These are phyloP conservation scores for Ascochyta koolunga DNA, from an alignment of 2,329 filamentous ascomycete species.

Conservation along the genomic window DNA sequence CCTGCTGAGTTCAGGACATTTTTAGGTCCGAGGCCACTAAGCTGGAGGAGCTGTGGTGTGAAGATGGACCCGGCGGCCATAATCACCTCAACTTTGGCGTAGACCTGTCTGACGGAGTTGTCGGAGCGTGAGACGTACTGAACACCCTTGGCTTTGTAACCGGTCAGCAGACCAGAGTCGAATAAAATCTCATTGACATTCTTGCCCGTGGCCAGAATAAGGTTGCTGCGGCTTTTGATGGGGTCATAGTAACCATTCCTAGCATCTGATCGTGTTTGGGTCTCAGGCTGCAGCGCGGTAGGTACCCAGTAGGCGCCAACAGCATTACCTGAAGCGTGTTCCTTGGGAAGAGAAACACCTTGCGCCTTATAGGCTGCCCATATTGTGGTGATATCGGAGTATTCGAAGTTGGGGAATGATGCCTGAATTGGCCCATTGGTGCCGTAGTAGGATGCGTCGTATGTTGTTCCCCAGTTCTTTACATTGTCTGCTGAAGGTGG, in stretches of 20 bases:
- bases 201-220: conserved; percentile 28
- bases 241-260: conserved; percentile 36
- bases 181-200: conserved; percentile 37
- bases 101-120: conserved; percentile 25
- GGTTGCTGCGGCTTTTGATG: conserved; percentile 28
- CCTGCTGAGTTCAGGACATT: conserved; percentile 29
- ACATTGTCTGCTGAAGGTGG: conserved; percentile 18
- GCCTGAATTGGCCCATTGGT: conserved; percentile 32
- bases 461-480: conserved; percentile 31
- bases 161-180: conserved; percentile 18
- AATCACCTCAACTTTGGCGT: conserved; percentile 59
- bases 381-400: conserved; percentile 25
- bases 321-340: conserved; percentile 36
- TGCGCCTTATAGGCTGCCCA: conserved; percentile 28
- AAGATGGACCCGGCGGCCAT: conserved; percentile 64
- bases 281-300: conserved; percentile 28
- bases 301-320: conserved; percentile 41
- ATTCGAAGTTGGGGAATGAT: conserved; percentile 37
- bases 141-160: conserved; percentile 28
- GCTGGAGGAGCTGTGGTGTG: conserved; percentile 59
- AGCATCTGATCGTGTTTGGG: conserved; percentile 45
- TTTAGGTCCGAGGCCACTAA: conserved; percentile 39
- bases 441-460: conserved; percentile 33
- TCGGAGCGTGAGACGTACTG: conserved; percentile 28
- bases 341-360: conserved; percentile 27